Percentiles rank a stretch among this genome's conserved stretches.
These are phyloP conservation scores for Conidiobolus incongruus DNA, from an alignment of 371 early-diverging fungal genomes.

Conservation along the genomic window DNA sequence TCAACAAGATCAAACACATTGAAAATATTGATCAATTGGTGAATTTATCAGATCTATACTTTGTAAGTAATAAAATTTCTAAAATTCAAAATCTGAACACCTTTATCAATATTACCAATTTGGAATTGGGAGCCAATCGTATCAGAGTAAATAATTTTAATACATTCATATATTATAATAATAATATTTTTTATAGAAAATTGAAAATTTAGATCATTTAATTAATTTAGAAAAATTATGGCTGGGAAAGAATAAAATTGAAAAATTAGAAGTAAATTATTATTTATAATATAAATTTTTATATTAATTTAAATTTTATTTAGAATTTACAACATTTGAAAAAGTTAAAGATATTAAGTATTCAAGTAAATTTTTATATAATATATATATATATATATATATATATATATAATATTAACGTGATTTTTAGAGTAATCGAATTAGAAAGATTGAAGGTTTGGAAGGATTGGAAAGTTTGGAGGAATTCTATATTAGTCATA, in stretches of 20 bases:
- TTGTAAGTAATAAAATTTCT: constrained; percentile 67
- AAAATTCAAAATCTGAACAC: constrained; percentile 45
- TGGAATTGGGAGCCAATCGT: constrained; percentile 89
- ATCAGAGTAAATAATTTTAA: constrained; percentile 49
- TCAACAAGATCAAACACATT: constrained; percentile 66
- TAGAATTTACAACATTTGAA: constrained; percentile 15
- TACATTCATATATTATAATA: background rate
- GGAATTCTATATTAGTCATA: constrained; percentile 79
- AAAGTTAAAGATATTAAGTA: constrained; percentile 54
- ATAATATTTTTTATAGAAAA: constrained; percentile 16
- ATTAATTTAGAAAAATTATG: constrained; percentile 66
- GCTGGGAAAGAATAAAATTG: constrained; percentile 94
- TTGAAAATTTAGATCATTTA: constrained; percentile 62
- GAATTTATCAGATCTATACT: constrained; percentile 37
- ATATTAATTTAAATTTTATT: background rate
- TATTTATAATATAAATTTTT: no score
- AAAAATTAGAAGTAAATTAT: constrained; percentile 34
- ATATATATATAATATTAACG: background rate
- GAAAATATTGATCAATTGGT: constrained; percentile 27
- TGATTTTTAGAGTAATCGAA: constrained; percentile 35
- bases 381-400: background rate
- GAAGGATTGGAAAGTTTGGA: constrained; percentile 44
- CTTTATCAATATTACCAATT: constrained; percentile 38
- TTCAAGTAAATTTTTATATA: constrained; percentile 40
- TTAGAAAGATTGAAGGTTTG: constrained; percentile 47